Evolutionary conservation across 495 filamentous ascomycete genomes (phyloP).

Genomic region (Hypoxylon cercidicola): DNA sequence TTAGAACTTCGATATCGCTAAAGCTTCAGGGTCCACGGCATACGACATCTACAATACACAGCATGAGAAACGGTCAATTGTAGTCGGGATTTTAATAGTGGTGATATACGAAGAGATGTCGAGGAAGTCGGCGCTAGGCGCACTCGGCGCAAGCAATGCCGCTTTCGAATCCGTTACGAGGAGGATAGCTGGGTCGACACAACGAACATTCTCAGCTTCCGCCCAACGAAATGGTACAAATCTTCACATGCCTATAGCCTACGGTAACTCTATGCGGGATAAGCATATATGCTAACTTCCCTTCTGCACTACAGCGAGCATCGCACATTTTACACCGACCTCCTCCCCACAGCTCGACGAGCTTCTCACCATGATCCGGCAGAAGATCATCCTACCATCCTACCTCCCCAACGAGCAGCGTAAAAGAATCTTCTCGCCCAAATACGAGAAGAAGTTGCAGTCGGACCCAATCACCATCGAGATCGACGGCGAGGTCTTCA

Average conservation of each 20-base stretch:
- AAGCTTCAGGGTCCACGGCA: neutral
- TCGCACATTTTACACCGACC: slow-evolving; percentile 46
- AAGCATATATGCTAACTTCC: neutral
- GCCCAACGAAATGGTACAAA: slow-evolving; percentile 36
- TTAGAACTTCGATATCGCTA: slow-evolving; percentile 19
- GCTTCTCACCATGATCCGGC: slow-evolving; percentile 64
- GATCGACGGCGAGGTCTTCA: slow-evolving; percentile 67
- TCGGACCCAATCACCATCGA: slow-evolving; percentile 69
- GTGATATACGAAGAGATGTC: slow-evolving; percentile 30
- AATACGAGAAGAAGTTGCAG: slow-evolving; percentile 61
- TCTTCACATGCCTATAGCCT: too few relatives aligned
- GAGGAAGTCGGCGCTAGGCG: slow-evolving; percentile 35
- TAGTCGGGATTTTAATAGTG: neutral
- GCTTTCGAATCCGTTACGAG: slow-evolving; percentile 27
- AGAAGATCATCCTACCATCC: slow-evolving; percentile 71
- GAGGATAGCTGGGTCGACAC: slow-evolving; percentile 28
- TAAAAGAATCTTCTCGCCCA: slow-evolving; percentile 62
- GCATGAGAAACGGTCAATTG: neutral
- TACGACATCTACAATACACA: neutral
- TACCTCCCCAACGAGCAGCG: slow-evolving; percentile 67
- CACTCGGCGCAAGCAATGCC: slow-evolving; percentile 40
- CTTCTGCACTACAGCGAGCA: slow-evolving; percentile 15
- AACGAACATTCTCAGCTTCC: slow-evolving; percentile 41
- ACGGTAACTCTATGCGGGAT: neutral
- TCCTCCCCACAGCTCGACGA: slow-evolving; percentile 51